Evolutionary conservation across 495 filamentous ascomycete species (phyloP).

Genomic region (Sordaria brevicollis): DNA sequence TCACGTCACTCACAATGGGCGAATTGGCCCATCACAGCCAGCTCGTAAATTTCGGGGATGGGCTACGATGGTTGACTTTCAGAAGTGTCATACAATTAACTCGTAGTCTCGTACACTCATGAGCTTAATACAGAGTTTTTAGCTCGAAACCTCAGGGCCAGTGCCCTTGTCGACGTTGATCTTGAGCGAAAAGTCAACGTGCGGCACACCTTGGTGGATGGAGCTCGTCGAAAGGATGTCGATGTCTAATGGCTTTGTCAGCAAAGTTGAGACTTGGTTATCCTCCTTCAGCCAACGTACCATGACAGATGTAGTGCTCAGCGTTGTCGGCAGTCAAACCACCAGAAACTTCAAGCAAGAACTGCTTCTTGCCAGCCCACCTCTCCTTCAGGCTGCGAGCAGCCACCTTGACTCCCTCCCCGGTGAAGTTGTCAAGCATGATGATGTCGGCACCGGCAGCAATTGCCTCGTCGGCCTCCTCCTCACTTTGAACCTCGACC

Average conservation of each 20-base stretch:
- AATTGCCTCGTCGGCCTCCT: slow-evolving; percentile 84
- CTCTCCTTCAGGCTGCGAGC: slow-evolving; percentile 62
- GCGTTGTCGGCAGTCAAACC: slow-evolving; percentile 83
- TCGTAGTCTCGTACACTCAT: not conserved
- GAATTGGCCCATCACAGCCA: not conserved
- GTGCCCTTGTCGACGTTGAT: slow-evolving; percentile 39
- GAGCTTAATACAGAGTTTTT: not conserved
- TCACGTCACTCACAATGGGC: not conserved
- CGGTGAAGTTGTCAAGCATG: slow-evolving; percentile 92
- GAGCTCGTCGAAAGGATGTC: slow-evolving; percentile 93
- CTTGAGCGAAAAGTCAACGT: slow-evolving; percentile 95
- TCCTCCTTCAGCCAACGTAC: slow-evolving; percentile 25
- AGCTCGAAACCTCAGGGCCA: slow-evolving; percentile 17
- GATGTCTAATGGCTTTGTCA: slow-evolving; percentile 47
- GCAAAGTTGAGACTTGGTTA: not conserved
- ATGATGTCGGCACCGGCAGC: slow-evolving; percentile 85
- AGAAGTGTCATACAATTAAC: not conserved
- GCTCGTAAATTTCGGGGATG: not conserved
- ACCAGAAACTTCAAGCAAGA: slow-evolving; percentile 85
- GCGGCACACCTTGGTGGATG: slow-evolving; percentile 88
- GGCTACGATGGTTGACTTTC: not conserved
- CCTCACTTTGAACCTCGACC: slow-evolving; percentile 83
- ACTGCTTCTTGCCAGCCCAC: slow-evolving; percentile 56
- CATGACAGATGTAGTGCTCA: slow-evolving; percentile 62
- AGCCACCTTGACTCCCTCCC: slow-evolving; percentile 60